A percentile compares a stretch with the other conserved stretches of the same genome.
These are phyloP conservation scores for Dactylella cylindrospora DNA, from an alignment of 2,329 filamentous ascomycete species.

Conservation along the genomic window DNA sequence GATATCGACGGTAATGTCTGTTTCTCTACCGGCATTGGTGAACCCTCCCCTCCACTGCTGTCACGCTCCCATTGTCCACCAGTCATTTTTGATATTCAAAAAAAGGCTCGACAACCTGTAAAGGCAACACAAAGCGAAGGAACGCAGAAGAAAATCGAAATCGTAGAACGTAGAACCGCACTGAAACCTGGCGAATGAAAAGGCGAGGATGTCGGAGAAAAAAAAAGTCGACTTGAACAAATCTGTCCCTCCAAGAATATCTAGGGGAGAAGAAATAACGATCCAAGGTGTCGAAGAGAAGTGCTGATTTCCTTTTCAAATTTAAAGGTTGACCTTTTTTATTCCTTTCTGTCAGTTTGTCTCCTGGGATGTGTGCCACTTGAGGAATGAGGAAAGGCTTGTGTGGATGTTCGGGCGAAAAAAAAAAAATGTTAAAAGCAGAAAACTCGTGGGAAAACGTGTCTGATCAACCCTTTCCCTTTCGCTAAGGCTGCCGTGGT, in stretches of 20 bases:
- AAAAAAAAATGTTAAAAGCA: conserved; percentile 11
- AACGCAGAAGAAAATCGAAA: not conserved
- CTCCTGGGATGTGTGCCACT: conserved; percentile 39
- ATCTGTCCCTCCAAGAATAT: not conserved
- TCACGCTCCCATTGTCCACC: conserved; percentile 38
- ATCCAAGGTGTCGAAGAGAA: not conserved
- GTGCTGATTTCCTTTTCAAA: conserved; percentile 9
- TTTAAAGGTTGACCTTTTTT: conserved; percentile 9
- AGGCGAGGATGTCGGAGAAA: not conserved
- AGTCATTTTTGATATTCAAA: conserved; percentile 18
- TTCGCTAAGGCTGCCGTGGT: conserved; percentile 45
- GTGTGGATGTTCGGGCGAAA: conserved; percentile 9
- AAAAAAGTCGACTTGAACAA: not conserved
- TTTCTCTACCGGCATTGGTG: conserved; percentile 33
- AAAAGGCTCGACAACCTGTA: not conserved
- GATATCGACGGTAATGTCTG: conserved; percentile 42
- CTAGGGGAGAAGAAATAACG: not conserved
- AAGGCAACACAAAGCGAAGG: conserved; percentile 14
- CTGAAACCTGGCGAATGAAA: not conserved
- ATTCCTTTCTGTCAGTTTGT: no score
- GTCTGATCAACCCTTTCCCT: conserved; percentile 41
- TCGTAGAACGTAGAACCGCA: not conserved
- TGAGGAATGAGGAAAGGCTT: conserved; percentile 43
- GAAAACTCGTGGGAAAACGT: conserved; percentile 44
- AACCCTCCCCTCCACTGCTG: conserved; percentile 9